Base-by-base conservation (phyloP, 352 stramenopile species). In the Phytophthora melonis region DNA sequence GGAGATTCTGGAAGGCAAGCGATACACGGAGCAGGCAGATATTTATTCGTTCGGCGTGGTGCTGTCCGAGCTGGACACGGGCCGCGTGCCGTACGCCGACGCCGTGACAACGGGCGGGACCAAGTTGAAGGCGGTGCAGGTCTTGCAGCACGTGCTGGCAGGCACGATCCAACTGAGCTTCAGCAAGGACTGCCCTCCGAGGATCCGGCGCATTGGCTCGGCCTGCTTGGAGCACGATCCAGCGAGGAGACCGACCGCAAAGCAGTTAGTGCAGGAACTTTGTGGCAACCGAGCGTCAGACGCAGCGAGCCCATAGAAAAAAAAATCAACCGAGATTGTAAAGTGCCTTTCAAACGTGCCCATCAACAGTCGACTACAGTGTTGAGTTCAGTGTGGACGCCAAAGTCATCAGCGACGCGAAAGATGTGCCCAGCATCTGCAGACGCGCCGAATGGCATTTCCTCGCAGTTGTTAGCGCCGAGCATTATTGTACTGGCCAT, bases 11-110 rank as follows among this genome's bases (percentile, higher is more conserved):
- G 58, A 81, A 19, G 80, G 80, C 36, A 69, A 87, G 21, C 58
- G 65, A 11, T 93, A 87, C 70, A 84, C 75, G 16, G 75, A 88
- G 41, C 79, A 87, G 49, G 79, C 84, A 11, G 87, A 93, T 63
- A 83, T 93, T 23, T 93, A 90, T 67, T 86, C 80, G 43, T 89
- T 90, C 64, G 87, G 85, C 30, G 81, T 91, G 1, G 69, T 96
- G 14, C 27, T 86, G 11, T 81, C 79, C 13, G 78, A 85, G 57
- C 64, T 85, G 5, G 75, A 81, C 65, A 84, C 78, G 41, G 58
- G 70, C 49, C 55, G 67, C 18, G 70, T 75, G 11, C 77, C 77
- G 34, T 83, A 79, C 66, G 43, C 30, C 7, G 77, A 81, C 21
- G 57, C 58, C 9, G 36, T 74, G 27, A 68, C 63, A 11, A 45